These are phyloP conservation scores for Penicillium expansum DNA, from an alignment of 2,329 filamentous ascomycete genomes.

Conservation along the genomic window DNA sequence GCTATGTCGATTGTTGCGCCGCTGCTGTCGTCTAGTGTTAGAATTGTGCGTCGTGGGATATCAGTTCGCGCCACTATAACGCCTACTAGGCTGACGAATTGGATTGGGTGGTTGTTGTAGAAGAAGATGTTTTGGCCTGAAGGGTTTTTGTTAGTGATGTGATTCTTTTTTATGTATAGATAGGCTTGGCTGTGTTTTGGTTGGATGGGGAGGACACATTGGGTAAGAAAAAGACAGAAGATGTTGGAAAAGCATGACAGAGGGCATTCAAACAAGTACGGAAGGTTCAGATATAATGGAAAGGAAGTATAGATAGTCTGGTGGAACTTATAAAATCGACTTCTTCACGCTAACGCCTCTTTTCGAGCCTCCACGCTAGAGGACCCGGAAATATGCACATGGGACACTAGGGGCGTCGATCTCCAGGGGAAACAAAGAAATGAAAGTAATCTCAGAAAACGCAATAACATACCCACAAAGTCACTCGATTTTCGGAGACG, in stretches of 20 bases:
- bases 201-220: neutral
- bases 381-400: neutral
- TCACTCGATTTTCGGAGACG: slow-evolving; percentile 47
- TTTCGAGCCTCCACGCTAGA: neutral
- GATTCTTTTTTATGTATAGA: neutral
- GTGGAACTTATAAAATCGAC: neutral
- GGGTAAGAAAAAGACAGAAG: neutral
- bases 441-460: neutral
- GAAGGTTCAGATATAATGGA: neutral
- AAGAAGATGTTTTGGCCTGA: slow-evolving; percentile 60
- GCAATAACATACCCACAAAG: slow-evolving; percentile 50
- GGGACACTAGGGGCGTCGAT: neutral
- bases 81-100: slow-evolving; percentile 70
- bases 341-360: neutral
- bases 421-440: neutral
- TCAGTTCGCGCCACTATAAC: slow-evolving; percentile 63
- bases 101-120: slow-evolving; percentile 70
- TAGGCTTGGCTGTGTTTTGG: neutral
- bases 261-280: neutral
- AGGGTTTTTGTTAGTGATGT: neutral
- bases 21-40: slow-evolving; percentile 62
- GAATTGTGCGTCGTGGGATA: slow-evolving; percentile 50
- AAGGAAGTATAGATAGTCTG: neutral
- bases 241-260: neutral
- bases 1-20: slow-evolving; percentile 58